phyloP scores from a whole-genome alignment of 257 asterid genomes.

The Solanum clarkiae region DNA sequence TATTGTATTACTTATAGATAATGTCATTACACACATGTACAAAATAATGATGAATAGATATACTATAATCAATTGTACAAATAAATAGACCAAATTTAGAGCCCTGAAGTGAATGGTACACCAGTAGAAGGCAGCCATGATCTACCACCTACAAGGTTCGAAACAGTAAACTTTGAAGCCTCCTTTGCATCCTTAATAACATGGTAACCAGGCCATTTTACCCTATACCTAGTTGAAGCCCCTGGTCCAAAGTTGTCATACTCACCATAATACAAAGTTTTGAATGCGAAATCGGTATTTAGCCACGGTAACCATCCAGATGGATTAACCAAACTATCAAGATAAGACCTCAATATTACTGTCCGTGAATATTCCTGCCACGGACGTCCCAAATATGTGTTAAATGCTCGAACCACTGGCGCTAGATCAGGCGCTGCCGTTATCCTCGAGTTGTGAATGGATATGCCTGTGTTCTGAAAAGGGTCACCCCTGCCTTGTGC shows the following conservation, averaged over 20 bases:
- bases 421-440: constrained; percentile 5
- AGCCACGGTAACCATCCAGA: constrained; percentile 18
- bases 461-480: constrained; percentile 5
- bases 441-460: background rate
- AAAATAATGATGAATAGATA: background rate
- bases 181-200: background rate
- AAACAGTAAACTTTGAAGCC: constrained; percentile 10
- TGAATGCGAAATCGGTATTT: background rate
- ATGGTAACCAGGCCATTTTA: constrained; percentile 15
- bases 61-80: background rate
- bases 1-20: background rate
- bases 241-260: constrained; percentile 16
- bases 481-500: constrained; percentile 18
- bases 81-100: background rate
- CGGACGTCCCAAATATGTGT: constrained; percentile 25
- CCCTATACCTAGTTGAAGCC: constrained; percentile 1
- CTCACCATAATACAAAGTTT: constrained; percentile 17
- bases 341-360: background rate
- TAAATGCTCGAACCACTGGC: background rate
- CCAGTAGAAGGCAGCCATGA: constrained; percentile 14
- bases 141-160: constrained; percentile 4
- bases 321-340: constrained; percentile 3
- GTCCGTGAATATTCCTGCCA: constrained; percentile 13
- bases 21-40: background rate
- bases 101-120: constrained; percentile 8